Evolutionary conservation across 1,284 basidiomycete genomes (phyloP), one percentile per base, ranked within the genome.

Genomic region (Moesziomyces parantarcticus): DNA sequence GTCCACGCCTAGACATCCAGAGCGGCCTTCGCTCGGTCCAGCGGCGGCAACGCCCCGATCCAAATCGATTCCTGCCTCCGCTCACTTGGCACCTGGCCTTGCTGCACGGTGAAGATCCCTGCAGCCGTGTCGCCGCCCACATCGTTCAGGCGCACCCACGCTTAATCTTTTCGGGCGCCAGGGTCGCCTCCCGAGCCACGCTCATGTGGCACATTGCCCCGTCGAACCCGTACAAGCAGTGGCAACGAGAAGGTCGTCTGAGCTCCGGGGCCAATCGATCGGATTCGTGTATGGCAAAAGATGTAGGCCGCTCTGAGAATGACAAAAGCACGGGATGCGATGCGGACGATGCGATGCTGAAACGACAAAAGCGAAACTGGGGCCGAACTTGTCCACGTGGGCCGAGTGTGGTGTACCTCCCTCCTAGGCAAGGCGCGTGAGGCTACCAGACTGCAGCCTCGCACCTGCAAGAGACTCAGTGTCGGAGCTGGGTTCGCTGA

Each of bases 401-500:
- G 36, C 36, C 14, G 36, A 32, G 29, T 32, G 10, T 13, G 29
- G 29, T 32, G 29, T 32, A 18, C 11, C 16, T 39, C 0, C 36
- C 36, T 32, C 36, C 36, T 39, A 39, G 16, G 36, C 36, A 2
- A 18, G 36, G 36, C 36, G 36, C 36, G 36, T 18, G 36, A n/a
- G 16, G 36, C 36, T 39, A 18, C 36, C 18, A 13, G 36, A 39
- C 36, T 39, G 36, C 36, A 39, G 7, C 36, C 36, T 18, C 18
- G 36, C 36, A 16, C 36, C 36, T 1, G 14, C 36, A 0, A 16
- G 18, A 5, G 40, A 32, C 39, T 57, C 57, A 11, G 20, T 52
- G n/a, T 59, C 64, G 20, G 69, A 67, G 5, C 59, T 57, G 34
- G 45, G 45, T 14, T 66, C 55, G 57, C 63, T 66, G 43, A 72